These are phyloP conservation scores for Ascoidea tarda DNA, from an alignment of 805 yeast species.

Conservation along the genomic window DNA sequence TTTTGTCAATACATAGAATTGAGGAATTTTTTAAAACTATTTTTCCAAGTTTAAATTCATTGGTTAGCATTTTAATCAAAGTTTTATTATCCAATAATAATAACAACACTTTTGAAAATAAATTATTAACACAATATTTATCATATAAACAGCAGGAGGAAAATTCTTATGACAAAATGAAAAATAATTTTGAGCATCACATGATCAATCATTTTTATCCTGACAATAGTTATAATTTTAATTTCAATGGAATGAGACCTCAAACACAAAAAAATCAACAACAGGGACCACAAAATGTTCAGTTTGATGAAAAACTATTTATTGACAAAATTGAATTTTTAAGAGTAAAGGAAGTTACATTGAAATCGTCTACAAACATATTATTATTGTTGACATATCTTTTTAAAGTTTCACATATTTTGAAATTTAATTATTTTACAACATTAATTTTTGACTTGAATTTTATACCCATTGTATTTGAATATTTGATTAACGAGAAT, in stretches of 20 bases:
- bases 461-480: conserved; percentile 18
- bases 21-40: conserved; percentile 43
- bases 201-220: not conserved
- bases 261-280: conserved; percentile 4
- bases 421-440: conserved; percentile 65
- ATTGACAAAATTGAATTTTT: conserved; percentile 32
- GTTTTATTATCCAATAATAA: conserved; percentile 38
- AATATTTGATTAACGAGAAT: conserved; percentile 12
- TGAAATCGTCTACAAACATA: conserved; percentile 44
- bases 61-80: conserved; percentile 50
- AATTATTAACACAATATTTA: conserved; percentile 21
- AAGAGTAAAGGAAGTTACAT: conserved; percentile 46
- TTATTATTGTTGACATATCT: conserved; percentile 46
- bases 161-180: not conserved
- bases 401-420: conserved; percentile 66
- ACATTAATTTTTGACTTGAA: conserved; percentile 65
- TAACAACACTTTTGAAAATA: conserved; percentile 14
- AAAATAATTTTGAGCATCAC: not conserved
- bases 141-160: conserved; percentile 17
- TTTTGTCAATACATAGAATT: conserved; percentile 34
- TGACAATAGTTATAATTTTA: not conserved
- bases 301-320: conserved; percentile 12
- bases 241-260: not conserved
- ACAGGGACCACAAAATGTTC: conserved; percentile 11
- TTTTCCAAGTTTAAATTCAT: conserved; percentile 43